Base-by-base conservation (phyloP, 2,329 filamentous ascomycete species). In the Paecilomyces sp. region DNA sequence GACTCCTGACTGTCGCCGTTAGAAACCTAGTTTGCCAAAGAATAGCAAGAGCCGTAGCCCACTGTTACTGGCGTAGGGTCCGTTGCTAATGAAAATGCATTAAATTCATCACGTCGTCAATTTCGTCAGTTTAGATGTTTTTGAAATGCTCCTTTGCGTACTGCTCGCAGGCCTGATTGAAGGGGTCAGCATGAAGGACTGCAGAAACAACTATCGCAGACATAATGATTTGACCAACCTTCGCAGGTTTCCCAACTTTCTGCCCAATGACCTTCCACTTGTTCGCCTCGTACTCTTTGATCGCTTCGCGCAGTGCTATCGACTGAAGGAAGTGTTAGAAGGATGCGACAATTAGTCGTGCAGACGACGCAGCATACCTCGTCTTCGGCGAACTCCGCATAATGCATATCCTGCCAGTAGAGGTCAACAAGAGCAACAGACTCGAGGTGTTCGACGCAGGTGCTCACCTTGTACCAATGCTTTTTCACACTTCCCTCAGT, bases 401-500 rank as follows among this genome's bases (percentile, higher is more conserved):
- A 97, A 74, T 99, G 94, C 94, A 99, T 99, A 69, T 99, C 94
- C 90, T 94, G 69, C 41, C 62, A 60, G 53, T 31, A 57, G 54
- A 58, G 54, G 63, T 74, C 61, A 74, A 70, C 54, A 58, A 61
- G 53, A 22, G 28, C 31, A 11, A 58, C n/a, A 50, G 18, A 50
- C 51, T 18, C 56, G 34, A 55, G 59, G 55, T 47, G 15, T 54
- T 51, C 53, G 31, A 50, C n/a, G 22, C 57, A 54, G 25, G 51
- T 60, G 64, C 77, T 59, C 80, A 91, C 91, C 84, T 97, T 97
- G 77, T 99, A 97, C 93, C 94, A 99, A 75, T 99, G 94, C 79
- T 97, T 99, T 83, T 97, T 99, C 24, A 99, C 94, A 70, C 92
- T 97, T 7, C 94, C 94, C 78, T 99, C 94, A 51, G 94, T 99